A percentile compares a stretch with the other conserved stretches of the same genome.
Evolutionary conservation across 1,284 basidiomycete species (phyloP).

Genomic region (Tetrapyrgos nigripes): DNA sequence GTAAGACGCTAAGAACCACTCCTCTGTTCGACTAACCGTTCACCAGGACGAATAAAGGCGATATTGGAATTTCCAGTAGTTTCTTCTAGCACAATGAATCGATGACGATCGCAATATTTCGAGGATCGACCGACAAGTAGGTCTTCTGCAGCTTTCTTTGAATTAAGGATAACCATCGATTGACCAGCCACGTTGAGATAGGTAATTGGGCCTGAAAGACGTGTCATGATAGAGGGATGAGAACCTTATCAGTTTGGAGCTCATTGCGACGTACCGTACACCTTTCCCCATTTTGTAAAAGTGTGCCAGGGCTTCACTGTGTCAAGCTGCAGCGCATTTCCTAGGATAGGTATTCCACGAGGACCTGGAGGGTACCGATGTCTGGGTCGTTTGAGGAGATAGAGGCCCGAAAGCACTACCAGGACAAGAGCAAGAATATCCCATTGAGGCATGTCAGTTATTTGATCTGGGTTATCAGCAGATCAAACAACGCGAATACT

Average conservation of each 20-base stretch:
- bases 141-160: neutral
- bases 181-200: conserved; percentile 1
- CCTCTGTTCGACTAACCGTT: neutral
- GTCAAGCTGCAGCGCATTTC: conserved; percentile 13
- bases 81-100: neutral
- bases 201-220: neutral
- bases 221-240: neutral
- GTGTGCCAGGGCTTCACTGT: conserved; percentile 3
- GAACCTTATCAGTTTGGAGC: neutral
- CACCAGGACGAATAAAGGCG: conserved; percentile 4
- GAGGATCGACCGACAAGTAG: neutral
- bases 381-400: neutral
- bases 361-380: conserved; percentile 14
- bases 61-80: neutral
- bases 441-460: too few species aligned
- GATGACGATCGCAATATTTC: neutral
- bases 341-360: conserved; percentile 12
- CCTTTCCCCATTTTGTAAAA: conserved; percentile 3
- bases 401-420: neutral
- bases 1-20: neutral
- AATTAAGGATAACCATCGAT: conserved; percentile 1
- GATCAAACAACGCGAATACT: too few species aligned
- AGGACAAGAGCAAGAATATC: neutral
- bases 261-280: conserved; percentile 2
- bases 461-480: too few species aligned